Evolutionary conservation across 352 stramenopile species (phyloP).

Genomic region (Pythium aphanidermatum): DNA sequence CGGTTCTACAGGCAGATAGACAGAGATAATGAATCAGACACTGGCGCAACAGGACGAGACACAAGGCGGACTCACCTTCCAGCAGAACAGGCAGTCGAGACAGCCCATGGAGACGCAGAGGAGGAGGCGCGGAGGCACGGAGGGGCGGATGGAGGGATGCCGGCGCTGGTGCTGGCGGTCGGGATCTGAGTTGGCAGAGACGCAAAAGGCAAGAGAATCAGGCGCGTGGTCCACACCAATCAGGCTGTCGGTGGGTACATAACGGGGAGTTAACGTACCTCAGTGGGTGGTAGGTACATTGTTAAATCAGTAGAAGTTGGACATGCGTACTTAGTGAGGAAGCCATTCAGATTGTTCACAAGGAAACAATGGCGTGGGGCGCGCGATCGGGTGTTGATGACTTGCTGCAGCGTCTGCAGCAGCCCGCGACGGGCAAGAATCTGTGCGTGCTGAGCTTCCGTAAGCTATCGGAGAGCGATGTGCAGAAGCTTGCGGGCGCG

Average conservation of each 20-base stretch:
- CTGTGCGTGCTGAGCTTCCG: conserved; percentile 75
- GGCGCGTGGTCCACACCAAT: too few relatives aligned
- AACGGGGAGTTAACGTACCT: too few relatives aligned
- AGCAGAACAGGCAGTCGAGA: conserved; percentile 64
- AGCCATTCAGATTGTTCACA: background rate
- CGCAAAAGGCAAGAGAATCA: too few relatives aligned
- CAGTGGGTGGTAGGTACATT: too few relatives aligned
- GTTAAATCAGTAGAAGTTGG: too few relatives aligned
- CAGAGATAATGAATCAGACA: background rate
- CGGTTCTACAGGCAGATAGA: background rate
- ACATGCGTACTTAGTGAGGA: too few relatives aligned
- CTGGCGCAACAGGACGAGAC: background rate
- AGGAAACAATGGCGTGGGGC: conserved; percentile 64
- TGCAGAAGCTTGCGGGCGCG: conserved; percentile 35
- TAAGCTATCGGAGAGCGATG: conserved; percentile 50
- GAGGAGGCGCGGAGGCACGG: background rate
- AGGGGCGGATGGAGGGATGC: background rate
- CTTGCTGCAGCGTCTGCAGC: conserved; percentile 53
- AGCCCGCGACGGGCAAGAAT: conserved; percentile 51
- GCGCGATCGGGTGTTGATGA: conserved; percentile 65
- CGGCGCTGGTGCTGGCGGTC: too few relatives aligned
- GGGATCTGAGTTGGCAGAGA: too few relatives aligned
- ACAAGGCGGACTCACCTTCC: conserved; percentile 27
- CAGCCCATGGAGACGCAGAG: conserved; percentile 43
- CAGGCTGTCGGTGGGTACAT: too few relatives aligned